phyloP scores from a whole-genome alignment of 2,329 filamentous ascomycete species.

The Sarocladium oryzae region DNA sequence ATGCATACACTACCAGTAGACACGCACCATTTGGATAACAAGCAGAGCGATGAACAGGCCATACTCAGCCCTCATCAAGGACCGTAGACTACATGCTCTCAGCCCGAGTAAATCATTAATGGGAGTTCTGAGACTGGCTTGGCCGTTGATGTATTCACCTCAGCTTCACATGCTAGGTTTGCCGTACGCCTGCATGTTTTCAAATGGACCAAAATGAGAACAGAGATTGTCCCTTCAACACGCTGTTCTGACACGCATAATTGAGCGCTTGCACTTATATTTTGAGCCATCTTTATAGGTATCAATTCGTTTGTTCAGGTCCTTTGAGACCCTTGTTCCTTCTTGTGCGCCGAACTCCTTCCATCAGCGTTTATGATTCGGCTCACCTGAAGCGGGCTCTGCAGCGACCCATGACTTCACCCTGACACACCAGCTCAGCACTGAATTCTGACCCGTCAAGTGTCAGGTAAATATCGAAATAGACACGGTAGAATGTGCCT shows the following conservation, averaged over 20 bases:
- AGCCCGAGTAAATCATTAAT: no score
- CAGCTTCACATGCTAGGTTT: no score
- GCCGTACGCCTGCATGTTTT: no score
- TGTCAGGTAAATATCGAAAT: conserved; percentile 79
- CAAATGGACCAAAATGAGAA: no score
- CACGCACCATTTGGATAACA: no score
- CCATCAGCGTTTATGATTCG: not conserved
- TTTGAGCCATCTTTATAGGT: not conserved
- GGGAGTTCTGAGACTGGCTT: no score
- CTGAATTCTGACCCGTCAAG: conserved; percentile 97
- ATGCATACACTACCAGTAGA: no score
- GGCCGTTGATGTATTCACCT: no score
- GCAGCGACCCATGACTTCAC: conserved; percentile 97
- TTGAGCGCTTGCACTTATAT: not conserved
- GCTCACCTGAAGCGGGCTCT: conserved; percentile 73
- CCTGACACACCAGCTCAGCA: conserved; percentile 96
- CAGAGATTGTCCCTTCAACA: no score
- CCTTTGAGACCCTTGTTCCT: not conserved
- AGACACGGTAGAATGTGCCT: conserved; percentile 86
- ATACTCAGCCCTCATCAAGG: no score
- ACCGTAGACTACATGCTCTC: no score
- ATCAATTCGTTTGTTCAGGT: not conserved
- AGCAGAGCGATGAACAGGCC: no score
- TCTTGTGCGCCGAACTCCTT: not conserved
- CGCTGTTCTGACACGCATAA: not conserved